Percentiles rank a stretch among this genome's conserved stretches.
phyloP scores from a whole-genome alignment of 2,329 filamentous ascomycete species.

The Diaporthe ilicicola region DNA sequence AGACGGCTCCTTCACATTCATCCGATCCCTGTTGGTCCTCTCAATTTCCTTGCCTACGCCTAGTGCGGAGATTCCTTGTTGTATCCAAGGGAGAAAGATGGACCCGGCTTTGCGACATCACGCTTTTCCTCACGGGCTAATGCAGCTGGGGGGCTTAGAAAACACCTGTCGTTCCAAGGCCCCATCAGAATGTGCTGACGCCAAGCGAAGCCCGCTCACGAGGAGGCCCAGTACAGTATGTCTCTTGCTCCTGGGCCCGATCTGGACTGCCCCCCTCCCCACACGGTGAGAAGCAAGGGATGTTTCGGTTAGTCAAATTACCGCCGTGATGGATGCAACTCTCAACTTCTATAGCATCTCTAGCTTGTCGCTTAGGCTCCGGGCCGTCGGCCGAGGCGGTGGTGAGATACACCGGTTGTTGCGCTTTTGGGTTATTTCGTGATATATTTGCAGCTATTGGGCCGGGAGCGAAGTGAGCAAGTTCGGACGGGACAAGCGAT shows the following conservation, averaged over 20 bases:
- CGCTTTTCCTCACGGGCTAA: conserved; percentile 2
- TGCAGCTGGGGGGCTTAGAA: conserved; percentile 1
- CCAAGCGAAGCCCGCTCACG: conserved; percentile 9
- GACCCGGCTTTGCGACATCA: neutral
- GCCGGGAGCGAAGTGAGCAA: neutral
- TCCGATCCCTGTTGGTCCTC: conserved; percentile 13
- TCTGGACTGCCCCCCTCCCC: conserved; percentile 6
- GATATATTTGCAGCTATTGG: neutral
- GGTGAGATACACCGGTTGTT: neutral
- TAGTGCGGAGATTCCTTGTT: neutral
- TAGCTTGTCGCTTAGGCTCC: neutral
- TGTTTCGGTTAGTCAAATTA: neutral
- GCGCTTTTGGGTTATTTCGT: neutral
- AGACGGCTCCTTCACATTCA: conserved; percentile 10
- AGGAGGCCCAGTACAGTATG: neutral
- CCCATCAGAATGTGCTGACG: conserved; percentile 18
- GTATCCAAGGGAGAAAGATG: neutral
- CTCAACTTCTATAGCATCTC: neutral
- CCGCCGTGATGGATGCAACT: neutral
- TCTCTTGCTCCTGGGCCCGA: conserved; percentile 3
- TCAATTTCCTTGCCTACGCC: conserved; percentile 5
- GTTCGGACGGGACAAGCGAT: neutral
- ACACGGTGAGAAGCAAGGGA: conserved; percentile 4
- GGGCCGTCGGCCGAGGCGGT: neutral
- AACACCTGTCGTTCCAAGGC: neutral